Percentiles rank a stretch among this genome's conserved stretches.
Conservation (phyloP, 2,329 filamentous ascomycete species). For the Pyricularia sp. region DNA sequence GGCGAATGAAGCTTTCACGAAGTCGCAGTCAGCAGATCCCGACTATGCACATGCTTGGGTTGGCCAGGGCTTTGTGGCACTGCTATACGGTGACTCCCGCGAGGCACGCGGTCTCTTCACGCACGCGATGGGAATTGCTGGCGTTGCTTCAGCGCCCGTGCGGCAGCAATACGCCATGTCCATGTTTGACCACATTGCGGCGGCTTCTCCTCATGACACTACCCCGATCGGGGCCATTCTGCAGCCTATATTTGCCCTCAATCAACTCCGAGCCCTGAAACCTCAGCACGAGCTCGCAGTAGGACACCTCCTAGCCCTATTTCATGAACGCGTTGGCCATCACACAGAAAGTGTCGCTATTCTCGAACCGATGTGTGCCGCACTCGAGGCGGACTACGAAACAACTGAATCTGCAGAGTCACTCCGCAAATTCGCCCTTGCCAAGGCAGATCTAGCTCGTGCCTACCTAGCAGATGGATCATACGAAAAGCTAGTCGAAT, state of each 20-base stretch:
- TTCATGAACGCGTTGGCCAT: conserved; percentile 69
- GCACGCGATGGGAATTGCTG: conserved; percentile 86
- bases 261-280: conserved; percentile 61
- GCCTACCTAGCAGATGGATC: conserved; percentile 57
- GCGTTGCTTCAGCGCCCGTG: conserved; percentile 58
- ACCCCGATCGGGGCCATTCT: conserved; percentile 51
- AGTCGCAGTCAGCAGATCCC: conserved; percentile 86
- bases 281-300: conserved; percentile 55
- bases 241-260: conserved; percentile 77
- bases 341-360: conserved; percentile 47
- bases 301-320: conserved; percentile 65
- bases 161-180: conserved; percentile 70
- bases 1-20: conserved; percentile 81
- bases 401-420: conserved; percentile 62
- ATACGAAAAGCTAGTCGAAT: conserved; percentile 59
- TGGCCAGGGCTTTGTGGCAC: conserved; percentile 76
- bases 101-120: conserved; percentile 81
- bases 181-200: conserved; percentile 68
- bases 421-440: conserved; percentile 65
- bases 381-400: conserved; percentile 73
- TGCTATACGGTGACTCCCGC: conserved; percentile 57
- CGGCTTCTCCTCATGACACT: conserved; percentile 40
- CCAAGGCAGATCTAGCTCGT: conserved; percentile 78
- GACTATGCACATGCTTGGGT: conserved; percentile 91
- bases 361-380: conserved; percentile 53